Conservation (phyloP, 352 stramenopile species). For the Pythium guiyangense region DNA sequence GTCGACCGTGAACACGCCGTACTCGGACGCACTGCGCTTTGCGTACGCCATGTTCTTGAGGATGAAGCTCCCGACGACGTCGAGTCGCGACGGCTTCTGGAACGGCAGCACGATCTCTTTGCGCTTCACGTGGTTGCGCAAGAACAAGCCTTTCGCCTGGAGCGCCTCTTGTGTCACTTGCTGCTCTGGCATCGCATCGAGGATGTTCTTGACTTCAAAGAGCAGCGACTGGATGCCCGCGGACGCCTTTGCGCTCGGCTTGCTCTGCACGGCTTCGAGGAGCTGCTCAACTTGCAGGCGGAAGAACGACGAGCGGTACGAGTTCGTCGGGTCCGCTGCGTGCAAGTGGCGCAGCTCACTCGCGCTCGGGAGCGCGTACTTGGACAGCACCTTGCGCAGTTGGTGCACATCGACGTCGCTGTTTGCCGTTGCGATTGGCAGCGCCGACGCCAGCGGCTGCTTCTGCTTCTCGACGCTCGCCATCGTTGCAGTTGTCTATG, state of each 20-base stretch:
- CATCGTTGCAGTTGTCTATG: constrained; percentile 1
- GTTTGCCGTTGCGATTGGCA: constrained; percentile 4
- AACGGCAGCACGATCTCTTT: constrained; percentile 88
- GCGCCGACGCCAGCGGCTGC: not conserved
- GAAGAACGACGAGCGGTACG: constrained; percentile 82
- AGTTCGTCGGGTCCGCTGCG: constrained; percentile 64
- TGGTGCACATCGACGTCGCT: constrained; percentile 37
- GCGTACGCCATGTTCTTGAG: constrained; percentile 76
- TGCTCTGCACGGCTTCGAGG: constrained; percentile 59
- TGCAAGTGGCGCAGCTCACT: constrained; percentile 79
- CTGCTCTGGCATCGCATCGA: constrained; percentile 56
- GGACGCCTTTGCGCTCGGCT: constrained; percentile 39
- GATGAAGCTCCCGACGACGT: constrained; percentile 87
- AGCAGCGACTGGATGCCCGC: constrained; percentile 63
- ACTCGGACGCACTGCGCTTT: constrained; percentile 41
- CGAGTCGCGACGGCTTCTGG: constrained; percentile 57
- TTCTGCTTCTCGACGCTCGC: constrained; percentile 11
- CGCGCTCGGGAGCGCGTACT: constrained; percentile 88
- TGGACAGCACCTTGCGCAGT: constrained; percentile 72
- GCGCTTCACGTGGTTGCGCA: constrained; percentile 73
- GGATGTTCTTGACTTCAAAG: constrained; percentile 75
- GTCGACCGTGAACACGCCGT: constrained; percentile 66
- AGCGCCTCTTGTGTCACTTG: constrained; percentile 75
- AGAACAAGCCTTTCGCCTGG: constrained; percentile 40
- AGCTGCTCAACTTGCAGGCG: constrained; percentile 85